Conservation (phyloP, 805 yeast species). For the Ogataea dorogensis region DNA sequence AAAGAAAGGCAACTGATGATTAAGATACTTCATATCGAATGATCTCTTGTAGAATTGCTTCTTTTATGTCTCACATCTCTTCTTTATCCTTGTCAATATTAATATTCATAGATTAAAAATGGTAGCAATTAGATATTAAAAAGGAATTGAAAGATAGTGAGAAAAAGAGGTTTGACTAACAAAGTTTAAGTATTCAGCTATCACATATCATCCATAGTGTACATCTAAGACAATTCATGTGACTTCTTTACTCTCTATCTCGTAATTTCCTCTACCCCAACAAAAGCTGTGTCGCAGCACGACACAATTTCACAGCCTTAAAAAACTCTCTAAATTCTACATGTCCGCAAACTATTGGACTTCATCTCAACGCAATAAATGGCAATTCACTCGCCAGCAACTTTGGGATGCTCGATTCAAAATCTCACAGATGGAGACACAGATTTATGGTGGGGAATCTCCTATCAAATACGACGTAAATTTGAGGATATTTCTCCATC, state of each 20-base stretch:
- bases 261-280: not conserved
- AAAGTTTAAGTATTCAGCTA: no score
- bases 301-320: conserved; percentile 1
- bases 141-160: no score
- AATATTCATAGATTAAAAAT: no score
- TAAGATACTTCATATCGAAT: no score
- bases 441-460: conserved; percentile 11
- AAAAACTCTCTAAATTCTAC: conserved; percentile 26
- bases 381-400: conserved; percentile 75
- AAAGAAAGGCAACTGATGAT: no score
- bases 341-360: conserved; percentile 89
- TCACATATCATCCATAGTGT: no score
- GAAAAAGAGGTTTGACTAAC: no score
- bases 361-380: conserved; percentile 73
- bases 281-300: conserved; percentile 1
- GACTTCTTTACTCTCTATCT: not conserved
- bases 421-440: conserved; percentile 25
- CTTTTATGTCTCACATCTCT: no score
- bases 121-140: no score
- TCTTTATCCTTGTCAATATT: no score
- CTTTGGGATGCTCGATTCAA: conserved; percentile 34
- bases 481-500: conserved; percentile 77
- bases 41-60: no score
- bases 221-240: no score
- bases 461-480: conserved; percentile 52